Percentiles rank a stretch among this genome's conserved stretches.
Evolutionary conservation across 176 grass and related monocot genomes (phyloP).

Genomic region (Oryza australiensis): DNA sequence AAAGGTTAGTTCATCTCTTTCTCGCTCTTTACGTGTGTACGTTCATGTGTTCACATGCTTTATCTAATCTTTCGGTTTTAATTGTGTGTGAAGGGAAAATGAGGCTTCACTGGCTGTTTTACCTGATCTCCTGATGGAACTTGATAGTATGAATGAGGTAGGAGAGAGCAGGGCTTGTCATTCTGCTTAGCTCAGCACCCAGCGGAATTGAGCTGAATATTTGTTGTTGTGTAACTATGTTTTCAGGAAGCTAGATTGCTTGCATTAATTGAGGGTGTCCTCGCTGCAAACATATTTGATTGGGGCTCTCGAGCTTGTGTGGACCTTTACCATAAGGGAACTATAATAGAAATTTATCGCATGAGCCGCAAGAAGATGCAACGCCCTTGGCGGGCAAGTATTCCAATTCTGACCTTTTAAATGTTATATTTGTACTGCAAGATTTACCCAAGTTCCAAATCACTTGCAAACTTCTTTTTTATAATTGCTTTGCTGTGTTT

Average conservation of each 20-base stretch:
- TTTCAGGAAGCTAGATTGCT: conserved; percentile 87
- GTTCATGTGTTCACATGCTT: background rate
- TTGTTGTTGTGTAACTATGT: conserved; percentile 17
- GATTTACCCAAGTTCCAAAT: conserved; percentile 3
- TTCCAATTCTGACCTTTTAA: conserved; percentile 21
- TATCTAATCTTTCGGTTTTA: conserved; percentile 24
- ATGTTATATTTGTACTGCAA: conserved; percentile 17
- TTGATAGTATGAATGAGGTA: conserved; percentile 98
- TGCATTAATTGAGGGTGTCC: conserved; percentile 89
- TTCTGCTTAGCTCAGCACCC: conserved; percentile 22
- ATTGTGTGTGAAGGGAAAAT: conserved; percentile 75
- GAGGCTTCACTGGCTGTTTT: conserved; percentile 98
- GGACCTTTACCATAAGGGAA: conserved; percentile 98
- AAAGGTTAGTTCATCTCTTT: conserved; percentile 60
- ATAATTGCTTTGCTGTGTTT: background rate
- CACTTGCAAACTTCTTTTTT: background rate
- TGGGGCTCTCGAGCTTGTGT: conserved; percentile 99
- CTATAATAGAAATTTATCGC: conserved; percentile 98
- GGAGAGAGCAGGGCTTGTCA: conserved; percentile 2
- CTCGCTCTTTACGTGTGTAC: background rate
- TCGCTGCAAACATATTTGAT: conserved; percentile 99
- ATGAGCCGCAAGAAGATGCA: conserved; percentile 99
- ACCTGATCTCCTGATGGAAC: conserved; percentile 91
- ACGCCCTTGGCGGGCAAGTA: conserved; percentile 91
- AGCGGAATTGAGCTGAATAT: conserved; percentile 14